Base-by-base conservation (phyloP, 1,284 basidiomycete species). In the Apiotrichum sp. region DNA sequence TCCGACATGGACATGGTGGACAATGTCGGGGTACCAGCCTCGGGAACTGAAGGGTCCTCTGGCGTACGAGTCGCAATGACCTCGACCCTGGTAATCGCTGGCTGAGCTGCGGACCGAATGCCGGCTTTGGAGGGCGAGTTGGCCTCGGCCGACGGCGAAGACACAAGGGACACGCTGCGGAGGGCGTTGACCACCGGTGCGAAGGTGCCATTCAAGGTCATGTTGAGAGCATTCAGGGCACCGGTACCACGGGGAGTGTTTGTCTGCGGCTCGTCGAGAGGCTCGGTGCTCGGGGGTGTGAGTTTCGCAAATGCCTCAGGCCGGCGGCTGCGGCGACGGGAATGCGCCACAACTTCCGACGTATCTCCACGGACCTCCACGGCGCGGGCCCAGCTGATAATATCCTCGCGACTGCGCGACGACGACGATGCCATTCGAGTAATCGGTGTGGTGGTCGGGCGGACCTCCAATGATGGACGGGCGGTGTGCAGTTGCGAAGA, bases 1-100 rank as follows among this genome's bases (percentile, higher is more conserved):
- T 74, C 72, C 6, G 73, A 73, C 42, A 72, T 59, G 2, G 71
- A 73, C 29, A 70, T 52, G 45, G 73, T 71, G 31, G 73, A 74
- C 14, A 74, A 57, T 0, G 69, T 72, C 0, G 71, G 70, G 6
- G 73, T 72, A 22, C 61, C 65, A 11, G 66, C 67, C n/a, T 65
- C 65, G 31, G 32, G 38, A 36, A 62, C 54, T 49, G 53, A 32
- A 14, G 56, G 53, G 34, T 59, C 50, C 3, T 62, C 57, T 11
- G 6, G 16, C 13, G 31, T 55, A 41, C 44, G 55, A 1, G 66
- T 59, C n/a, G 47, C 63, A 4, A 68, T 64, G 33, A 68, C 61
- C 14, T 70, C 70, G 14, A 63, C 68, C 10, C 72, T 61, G 5
- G 58, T 52, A 16, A 68, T 68, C 5, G 72, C 64, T 39, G 66